Evolutionary conservation across 305 asterid genomes (phyloP).

Genomic region (Fraxinus ornus): DNA sequence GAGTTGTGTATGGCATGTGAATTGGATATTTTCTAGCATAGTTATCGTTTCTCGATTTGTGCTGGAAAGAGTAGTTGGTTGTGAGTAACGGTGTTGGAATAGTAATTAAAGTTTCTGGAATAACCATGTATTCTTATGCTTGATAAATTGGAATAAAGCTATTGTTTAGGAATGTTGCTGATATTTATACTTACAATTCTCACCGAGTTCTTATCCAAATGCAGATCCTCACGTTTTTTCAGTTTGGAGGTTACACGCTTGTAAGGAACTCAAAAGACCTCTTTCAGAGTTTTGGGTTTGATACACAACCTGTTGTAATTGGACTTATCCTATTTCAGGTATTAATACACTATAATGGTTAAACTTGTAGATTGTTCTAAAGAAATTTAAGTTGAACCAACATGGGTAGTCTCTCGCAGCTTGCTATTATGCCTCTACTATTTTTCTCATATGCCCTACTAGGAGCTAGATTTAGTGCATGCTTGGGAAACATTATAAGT

Average conservation of each 20-base stretch:
- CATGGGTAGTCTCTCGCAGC: not conserved
- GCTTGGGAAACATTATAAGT: not conserved
- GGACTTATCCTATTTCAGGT: slow-evolving; percentile 98
- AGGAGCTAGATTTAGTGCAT: not conserved
- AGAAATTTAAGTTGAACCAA: not conserved
- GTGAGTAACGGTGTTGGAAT: not conserved
- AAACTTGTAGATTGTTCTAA: not conserved
- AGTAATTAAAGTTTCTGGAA: not conserved
- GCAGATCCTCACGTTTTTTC: slow-evolving; percentile 87
- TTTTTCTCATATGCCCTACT: not conserved
- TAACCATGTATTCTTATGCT: not conserved
- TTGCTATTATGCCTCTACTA: not conserved
- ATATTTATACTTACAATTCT: not conserved
- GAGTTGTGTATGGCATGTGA: not conserved
- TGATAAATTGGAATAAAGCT: not conserved
- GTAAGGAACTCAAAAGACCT: slow-evolving; percentile 89
- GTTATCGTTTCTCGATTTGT: not conserved
- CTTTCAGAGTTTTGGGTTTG: slow-evolving; percentile 97
- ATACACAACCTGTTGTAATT: slow-evolving; percentile 94
- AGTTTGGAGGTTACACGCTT: slow-evolving; percentile 95
- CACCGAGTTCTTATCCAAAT: slow-evolving; percentile 5
- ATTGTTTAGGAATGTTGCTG: not conserved
- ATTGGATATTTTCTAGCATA: not conserved
- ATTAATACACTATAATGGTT: slow-evolving; percentile 4
- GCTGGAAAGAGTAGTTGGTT: slow-evolving; percentile 1